phyloP scores from a whole-genome alignment of 768 basidiomycete genomes.

The Albatrellus ellisii region DNA sequence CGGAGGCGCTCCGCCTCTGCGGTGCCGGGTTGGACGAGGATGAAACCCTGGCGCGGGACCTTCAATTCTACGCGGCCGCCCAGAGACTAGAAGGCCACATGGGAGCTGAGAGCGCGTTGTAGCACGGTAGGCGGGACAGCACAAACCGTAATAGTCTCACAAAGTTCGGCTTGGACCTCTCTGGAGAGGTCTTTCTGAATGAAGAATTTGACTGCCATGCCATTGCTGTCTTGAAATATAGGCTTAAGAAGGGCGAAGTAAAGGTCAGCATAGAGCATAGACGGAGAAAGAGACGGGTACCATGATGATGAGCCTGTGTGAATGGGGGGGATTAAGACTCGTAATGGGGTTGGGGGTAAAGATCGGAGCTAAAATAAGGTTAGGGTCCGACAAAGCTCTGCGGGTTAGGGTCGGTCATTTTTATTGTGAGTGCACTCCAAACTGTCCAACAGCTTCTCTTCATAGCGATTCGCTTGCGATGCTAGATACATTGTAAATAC shows the following conservation, averaged over 20 bases:
- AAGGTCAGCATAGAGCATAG: background rate
- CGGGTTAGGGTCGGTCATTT: background rate
- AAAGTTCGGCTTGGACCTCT: constrained; percentile 56
- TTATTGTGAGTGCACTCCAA: background rate
- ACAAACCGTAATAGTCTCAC: constrained; percentile 59
- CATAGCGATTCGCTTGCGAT: background rate
- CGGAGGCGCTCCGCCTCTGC: constrained; percentile 64
- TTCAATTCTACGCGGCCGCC: constrained; percentile 71
- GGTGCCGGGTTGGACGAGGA: constrained; percentile 57
- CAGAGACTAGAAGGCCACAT: constrained; percentile 31
- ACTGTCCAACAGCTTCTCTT: background rate
- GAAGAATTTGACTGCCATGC: constrained; percentile 69
- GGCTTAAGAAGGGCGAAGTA: constrained; percentile 33
- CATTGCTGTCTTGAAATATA: constrained; percentile 58
- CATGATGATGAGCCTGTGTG: constrained; percentile 3
- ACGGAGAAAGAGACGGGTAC: constrained; percentile 5
- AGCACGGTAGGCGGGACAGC: background rate
- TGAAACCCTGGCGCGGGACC: constrained; percentile 64
- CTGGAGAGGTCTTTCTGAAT: constrained; percentile 67
- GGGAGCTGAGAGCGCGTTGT: background rate
- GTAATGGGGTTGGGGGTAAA: constrained; percentile 16
- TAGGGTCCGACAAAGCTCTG: constrained; percentile 12
- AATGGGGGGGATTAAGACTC: too few species aligned
- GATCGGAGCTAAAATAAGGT: constrained; percentile 16
- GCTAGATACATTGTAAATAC: background rate